Conservation (phyloP, 2,329 filamentous ascomycete species). For the Alternaria sp. region DNA sequence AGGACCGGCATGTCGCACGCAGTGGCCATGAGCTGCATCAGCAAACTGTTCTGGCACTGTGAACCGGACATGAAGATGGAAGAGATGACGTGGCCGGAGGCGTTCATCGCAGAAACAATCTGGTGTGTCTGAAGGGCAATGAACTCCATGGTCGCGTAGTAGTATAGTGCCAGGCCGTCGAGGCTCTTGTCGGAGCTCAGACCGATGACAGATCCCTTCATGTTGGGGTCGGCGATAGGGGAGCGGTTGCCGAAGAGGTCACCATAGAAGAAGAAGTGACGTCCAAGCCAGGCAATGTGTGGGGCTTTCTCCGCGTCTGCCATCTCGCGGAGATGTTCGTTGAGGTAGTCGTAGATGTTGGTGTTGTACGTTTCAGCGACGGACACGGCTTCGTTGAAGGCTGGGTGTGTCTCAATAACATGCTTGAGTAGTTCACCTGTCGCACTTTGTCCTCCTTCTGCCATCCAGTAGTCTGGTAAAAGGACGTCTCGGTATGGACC, state of each 20-base stretch:
- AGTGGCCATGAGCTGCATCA: constrained; percentile 91
- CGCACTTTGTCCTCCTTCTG: constrained; percentile 94
- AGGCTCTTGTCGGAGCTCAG: constrained; percentile 85
- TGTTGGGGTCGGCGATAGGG: constrained; percentile 88
- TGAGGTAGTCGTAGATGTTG: constrained; percentile 95
- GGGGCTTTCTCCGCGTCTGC: constrained; percentile 72
- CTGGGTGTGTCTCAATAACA: constrained; percentile 92
- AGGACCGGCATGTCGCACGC: constrained; percentile 91
- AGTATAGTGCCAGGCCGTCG: constrained; percentile 86
- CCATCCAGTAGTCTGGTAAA: constrained; percentile 92
- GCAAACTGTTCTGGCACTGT: constrained; percentile 92
- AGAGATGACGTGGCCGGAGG: constrained; percentile 81
- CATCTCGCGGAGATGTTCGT: constrained; percentile 82
- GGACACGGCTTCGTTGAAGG: constrained; percentile 79
- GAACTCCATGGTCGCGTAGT: constrained; percentile 97
- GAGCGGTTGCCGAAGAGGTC: constrained; percentile 97
- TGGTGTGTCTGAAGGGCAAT: constrained; percentile 96
- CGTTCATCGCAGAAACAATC: constrained; percentile 94
- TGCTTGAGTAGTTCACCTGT: constrained; percentile 94
- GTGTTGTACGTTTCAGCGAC: constrained; percentile 81
- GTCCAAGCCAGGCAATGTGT: constrained; percentile 80
- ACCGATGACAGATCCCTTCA: constrained; percentile 89
- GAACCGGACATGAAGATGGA: constrained; percentile 99
- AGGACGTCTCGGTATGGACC: constrained; percentile 95
- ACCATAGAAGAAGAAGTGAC: constrained; percentile 98